Conservation (phyloP, 2,329 filamentous ascomycete species). For the Sclerotinia subarctica region DNA sequence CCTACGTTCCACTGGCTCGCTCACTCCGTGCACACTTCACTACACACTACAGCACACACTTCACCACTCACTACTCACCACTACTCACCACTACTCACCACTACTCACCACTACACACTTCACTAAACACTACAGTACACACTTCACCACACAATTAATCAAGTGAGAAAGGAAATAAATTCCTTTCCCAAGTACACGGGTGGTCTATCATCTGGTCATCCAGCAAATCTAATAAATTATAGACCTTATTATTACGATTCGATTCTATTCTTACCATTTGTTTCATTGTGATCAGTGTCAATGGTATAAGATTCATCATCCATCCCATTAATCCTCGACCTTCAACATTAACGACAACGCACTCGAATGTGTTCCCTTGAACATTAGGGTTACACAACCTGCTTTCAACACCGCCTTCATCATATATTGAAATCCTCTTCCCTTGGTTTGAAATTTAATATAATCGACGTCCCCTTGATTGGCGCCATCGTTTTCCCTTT, state of each 20-base stretch:
- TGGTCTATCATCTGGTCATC: background rate
- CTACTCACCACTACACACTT: too few relatives aligned
- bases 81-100: too few relatives aligned
- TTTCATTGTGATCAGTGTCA: background rate
- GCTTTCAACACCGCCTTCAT: conserved; percentile 12
- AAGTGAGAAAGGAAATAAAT: too few relatives aligned
- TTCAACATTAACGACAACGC: conserved; percentile 18
- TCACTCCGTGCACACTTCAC: background rate
- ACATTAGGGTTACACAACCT: conserved; percentile 16
- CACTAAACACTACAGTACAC: background rate
- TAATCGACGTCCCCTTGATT: background rate
- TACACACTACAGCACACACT: too few relatives aligned
- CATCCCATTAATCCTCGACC: background rate
- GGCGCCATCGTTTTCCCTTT: background rate
- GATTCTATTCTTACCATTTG: background rate
- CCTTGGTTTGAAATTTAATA: background rate
- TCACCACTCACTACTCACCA: too few relatives aligned
- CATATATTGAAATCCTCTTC: background rate
- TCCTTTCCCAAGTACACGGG: background rate
- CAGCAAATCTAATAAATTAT: background rate
- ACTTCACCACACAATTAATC: background rate
- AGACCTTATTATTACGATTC: background rate
- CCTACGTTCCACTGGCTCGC: too few relatives aligned
- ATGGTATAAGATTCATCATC: background rate
- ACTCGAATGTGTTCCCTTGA: conserved; percentile 17